These are phyloP conservation scores for Oleoguttula mirabilis DNA, from an alignment of 495 filamentous ascomycete species.

Conservation along the genomic window DNA sequence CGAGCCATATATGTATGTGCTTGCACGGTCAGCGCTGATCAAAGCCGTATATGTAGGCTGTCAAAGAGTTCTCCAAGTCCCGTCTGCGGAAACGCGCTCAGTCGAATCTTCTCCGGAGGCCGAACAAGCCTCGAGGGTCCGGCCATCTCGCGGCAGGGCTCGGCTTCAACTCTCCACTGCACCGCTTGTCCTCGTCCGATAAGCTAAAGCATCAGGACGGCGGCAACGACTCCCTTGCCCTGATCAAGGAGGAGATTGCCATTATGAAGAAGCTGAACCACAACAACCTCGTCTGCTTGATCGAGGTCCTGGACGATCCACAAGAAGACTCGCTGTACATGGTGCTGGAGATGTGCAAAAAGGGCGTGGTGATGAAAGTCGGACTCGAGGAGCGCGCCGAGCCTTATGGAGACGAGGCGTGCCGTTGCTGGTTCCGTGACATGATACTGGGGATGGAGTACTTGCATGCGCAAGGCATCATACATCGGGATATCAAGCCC, in stretches of 20 bases:
- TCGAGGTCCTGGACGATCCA: conserved; percentile 92
- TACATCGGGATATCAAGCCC: conserved; percentile 96
- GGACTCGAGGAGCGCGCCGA: conserved; percentile 70
- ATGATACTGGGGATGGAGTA: conserved; percentile 95
- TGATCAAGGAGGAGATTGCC: conserved; percentile 94
- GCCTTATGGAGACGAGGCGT: conserved; percentile 73
- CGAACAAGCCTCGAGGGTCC: conserved; percentile 41
- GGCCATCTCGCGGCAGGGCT: conserved; percentile 40
- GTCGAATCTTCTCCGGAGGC: conserved; percentile 73
- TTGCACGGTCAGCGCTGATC: no score
- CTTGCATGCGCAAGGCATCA: conserved; percentile 85
- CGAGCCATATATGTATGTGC: no score
- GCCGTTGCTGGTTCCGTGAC: conserved; percentile 88
- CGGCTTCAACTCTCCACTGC: conserved; percentile 53
- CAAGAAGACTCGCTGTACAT: conserved; percentile 93
- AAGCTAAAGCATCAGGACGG: conserved; percentile 39
- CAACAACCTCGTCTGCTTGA: conserved; percentile 77
- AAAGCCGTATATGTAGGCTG: no score
- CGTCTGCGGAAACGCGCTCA: conserved; percentile 85
- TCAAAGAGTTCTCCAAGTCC: conserved; percentile 96
- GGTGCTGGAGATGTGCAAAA: conserved; percentile 98
- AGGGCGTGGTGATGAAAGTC: conserved; percentile 95
- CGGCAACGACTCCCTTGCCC: conserved; percentile 64
- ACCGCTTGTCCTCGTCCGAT: conserved; percentile 39
- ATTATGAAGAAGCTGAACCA: conserved; percentile 99